These are phyloP conservation scores for Diutina ranongensis DNA, from an alignment of 1,139 yeast genomes.

Conservation along the genomic window DNA sequence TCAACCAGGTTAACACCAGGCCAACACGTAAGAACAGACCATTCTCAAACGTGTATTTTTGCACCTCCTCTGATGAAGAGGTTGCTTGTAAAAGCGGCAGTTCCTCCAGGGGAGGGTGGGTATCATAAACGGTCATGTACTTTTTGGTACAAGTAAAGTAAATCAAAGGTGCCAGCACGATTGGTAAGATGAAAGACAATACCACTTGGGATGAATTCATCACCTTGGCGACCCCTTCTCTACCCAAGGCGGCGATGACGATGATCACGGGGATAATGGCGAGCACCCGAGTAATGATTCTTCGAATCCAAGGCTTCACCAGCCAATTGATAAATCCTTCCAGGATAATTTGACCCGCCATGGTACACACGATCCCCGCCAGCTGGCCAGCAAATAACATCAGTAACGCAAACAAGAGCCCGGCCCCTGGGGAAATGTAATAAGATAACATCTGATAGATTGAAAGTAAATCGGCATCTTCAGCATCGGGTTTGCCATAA, in stretches of 20 bases:
- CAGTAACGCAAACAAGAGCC: constrained; percentile 84
- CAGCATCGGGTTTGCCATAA: constrained; percentile 31
- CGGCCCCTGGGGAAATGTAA: constrained; percentile 84
- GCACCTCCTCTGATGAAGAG: neutral
- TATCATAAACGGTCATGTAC: constrained; percentile 62
- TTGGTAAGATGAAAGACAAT: constrained; percentile 71
- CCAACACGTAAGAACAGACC: constrained; percentile 40
- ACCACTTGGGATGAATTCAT: constrained; percentile 85
- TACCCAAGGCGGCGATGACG: constrained; percentile 68
- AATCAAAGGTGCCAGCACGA: constrained; percentile 80
- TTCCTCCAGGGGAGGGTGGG: constrained; percentile 21
- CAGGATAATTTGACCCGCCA: constrained; percentile 94
- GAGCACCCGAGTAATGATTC: constrained; percentile 70
- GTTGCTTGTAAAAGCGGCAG: neutral
- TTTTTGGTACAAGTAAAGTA: constrained; percentile 68
- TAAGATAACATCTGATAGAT: constrained; percentile 64
- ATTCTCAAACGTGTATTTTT: constrained; percentile 41
- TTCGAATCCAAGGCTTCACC: constrained; percentile 74
- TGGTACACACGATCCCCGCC: constrained; percentile 95
- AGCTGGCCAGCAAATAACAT: constrained; percentile 92
- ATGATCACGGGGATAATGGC: constrained; percentile 85
- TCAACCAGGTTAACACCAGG: constrained; percentile 56
- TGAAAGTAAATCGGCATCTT: constrained; percentile 77
- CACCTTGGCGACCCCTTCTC: constrained; percentile 73
- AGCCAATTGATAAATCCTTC: constrained; percentile 89